These are phyloP conservation scores for Sphaerostilbella broomeana DNA, from an alignment of 2,329 filamentous ascomycete species.

Conservation along the genomic window DNA sequence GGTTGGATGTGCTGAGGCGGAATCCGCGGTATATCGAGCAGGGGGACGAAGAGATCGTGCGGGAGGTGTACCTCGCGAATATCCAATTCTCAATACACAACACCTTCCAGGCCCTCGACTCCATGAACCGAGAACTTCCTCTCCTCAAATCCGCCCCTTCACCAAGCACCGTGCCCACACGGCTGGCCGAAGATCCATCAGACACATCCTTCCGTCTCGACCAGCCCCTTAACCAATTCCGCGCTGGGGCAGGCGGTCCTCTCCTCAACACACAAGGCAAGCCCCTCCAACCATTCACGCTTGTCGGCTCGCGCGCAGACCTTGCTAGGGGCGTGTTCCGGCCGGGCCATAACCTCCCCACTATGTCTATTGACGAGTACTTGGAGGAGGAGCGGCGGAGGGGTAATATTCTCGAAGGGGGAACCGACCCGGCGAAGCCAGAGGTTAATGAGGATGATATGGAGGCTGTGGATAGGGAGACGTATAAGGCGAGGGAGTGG, in stretches of 20 bases:
- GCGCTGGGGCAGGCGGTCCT: constrained; percentile 54
- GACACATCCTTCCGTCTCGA: constrained; percentile 68
- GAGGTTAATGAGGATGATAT: constrained; percentile 85
- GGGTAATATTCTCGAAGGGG: constrained; percentile 87
- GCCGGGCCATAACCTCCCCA: constrained; percentile 86
- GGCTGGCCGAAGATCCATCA: constrained; percentile 24
- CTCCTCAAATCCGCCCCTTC: constrained; percentile 70
- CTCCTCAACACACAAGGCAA: constrained; percentile 73
- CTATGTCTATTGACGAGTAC: constrained; percentile 98
- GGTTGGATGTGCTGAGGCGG: constrained; percentile 55
- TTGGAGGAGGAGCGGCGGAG: constrained; percentile 80
- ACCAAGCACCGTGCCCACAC: constrained; percentile 33
- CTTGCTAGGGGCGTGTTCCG: constrained; percentile 77
- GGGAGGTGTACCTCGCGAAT: constrained; percentile 71
- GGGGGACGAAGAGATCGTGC: constrained; percentile 77
- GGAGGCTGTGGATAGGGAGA: constrained; percentile 82
- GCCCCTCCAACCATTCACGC: constrained; percentile 83
- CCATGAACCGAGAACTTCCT: constrained; percentile 74
- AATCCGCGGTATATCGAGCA: constrained; percentile 48
- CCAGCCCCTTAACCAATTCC: constrained; percentile 46
- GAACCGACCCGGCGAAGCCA: constrained; percentile 64
- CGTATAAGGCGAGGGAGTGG: constrained; percentile 89
- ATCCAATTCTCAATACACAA: constrained; percentile 68
- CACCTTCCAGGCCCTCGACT: constrained; percentile 81
- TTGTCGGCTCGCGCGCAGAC: constrained; percentile 70